Evolutionary conservation across 148 eudicot species (phyloP).

Genomic region (Rhododendron molle): DNA sequence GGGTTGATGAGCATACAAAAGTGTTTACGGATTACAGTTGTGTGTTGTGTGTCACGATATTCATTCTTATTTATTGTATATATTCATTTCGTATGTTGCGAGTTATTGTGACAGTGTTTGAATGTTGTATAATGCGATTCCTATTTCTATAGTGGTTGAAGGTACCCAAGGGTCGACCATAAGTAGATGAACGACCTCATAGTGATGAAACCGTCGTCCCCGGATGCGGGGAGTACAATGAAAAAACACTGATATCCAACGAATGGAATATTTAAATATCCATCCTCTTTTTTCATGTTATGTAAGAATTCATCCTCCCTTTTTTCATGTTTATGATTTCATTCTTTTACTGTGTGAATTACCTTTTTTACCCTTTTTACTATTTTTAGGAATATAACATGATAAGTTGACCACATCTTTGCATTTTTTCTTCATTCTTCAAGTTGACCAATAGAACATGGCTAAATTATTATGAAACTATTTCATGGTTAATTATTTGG

Average conservation of each 20-base stretch:
- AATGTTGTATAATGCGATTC: background rate
- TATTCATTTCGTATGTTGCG: background rate
- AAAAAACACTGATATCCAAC: background rate
- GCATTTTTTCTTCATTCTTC: too few relatives aligned
- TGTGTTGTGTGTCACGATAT: background rate
- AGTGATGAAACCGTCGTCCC: background rate
- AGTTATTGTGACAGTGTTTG: background rate
- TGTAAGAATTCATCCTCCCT: too few relatives aligned
- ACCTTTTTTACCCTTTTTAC: too few relatives aligned
- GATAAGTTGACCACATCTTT: too few relatives aligned
- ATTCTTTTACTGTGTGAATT: too few relatives aligned
- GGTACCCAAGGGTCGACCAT: background rate
- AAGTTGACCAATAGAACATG: too few relatives aligned
- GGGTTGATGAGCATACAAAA: constrained; percentile 1
- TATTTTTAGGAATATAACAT: too few relatives aligned
- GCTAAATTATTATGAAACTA: too few relatives aligned
- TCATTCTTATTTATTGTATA: background rate
- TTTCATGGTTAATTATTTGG: too few relatives aligned
- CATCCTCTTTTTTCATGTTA: too few relatives aligned
- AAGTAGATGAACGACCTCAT: background rate
- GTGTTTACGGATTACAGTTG: background rate
- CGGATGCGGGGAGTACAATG: background rate
- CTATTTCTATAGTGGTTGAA: background rate
- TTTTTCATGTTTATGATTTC: too few relatives aligned
- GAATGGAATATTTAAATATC: too few relatives aligned